Conservation (phyloP, 495 filamentous ascomycete genomes). For the Penicillium herquei region DNA sequence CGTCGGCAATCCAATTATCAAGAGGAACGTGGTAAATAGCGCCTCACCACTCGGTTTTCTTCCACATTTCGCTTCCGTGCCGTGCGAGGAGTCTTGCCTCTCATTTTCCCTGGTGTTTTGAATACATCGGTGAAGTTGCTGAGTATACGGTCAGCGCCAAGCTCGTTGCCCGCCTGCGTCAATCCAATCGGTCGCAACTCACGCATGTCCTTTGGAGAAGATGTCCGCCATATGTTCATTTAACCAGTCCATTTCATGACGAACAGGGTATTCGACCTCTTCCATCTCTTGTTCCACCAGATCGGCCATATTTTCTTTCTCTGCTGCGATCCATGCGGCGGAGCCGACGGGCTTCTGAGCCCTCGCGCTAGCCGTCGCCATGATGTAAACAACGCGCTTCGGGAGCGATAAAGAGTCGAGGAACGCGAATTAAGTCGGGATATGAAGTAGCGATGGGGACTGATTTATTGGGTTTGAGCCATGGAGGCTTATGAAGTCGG, state of each 20-base stretch:
- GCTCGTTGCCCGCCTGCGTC: not conserved
- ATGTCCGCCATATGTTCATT: conserved; percentile 97
- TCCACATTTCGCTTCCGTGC: conserved; percentile 63
- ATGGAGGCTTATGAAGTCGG: not conserved
- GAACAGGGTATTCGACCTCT: conserved; percentile 82
- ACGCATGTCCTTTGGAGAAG: conserved; percentile 83
- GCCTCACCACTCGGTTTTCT: conserved; percentile 64
- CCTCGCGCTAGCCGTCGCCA: conserved; percentile 48
- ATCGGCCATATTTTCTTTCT: conserved; percentile 62
- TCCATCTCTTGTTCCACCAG: conserved; percentile 73
- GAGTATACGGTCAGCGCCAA: conserved; percentile 34
- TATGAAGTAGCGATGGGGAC: too few relatives aligned
- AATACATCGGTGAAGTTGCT: conserved; percentile 90
- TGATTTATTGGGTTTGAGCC: not conserved
- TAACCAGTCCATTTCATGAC: conserved; percentile 91
- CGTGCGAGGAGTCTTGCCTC: conserved; percentile 90
- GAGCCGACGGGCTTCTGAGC: conserved; percentile 61
- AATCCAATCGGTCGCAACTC: conserved; percentile 32
- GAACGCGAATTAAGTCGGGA: not conserved
- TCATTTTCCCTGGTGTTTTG: conserved; percentile 92
- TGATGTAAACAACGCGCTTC: conserved; percentile 43
- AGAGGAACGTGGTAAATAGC: conserved; percentile 14
- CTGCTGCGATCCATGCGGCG: conserved; percentile 63
- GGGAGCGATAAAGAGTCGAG: not conserved
- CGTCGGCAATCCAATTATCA: conserved; percentile 1